These are phyloP conservation scores for Sclerotinia sclerotiorum DNA, from an alignment of 2,329 filamentous ascomycete species.

Conservation along the genomic window DNA sequence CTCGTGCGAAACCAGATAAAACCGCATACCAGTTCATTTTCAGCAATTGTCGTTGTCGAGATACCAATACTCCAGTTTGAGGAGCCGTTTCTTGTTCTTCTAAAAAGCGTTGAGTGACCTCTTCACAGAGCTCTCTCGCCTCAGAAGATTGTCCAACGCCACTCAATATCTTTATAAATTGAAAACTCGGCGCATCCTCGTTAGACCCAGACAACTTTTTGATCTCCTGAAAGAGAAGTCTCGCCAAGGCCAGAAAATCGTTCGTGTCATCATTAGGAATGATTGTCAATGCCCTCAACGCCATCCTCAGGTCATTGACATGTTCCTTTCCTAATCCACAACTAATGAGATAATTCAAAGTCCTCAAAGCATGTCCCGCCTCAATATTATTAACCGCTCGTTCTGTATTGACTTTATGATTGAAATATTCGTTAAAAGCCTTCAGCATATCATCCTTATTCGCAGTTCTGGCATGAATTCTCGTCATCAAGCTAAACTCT, in stretches of 20 bases:
- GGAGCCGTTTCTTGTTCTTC: not conserved
- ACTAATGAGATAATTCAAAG: conserved; percentile 60
- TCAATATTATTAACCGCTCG: conserved; percentile 64
- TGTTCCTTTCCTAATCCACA: conserved; percentile 25
- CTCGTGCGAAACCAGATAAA: conserved; percentile 60
- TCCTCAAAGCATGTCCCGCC: conserved; percentile 57
- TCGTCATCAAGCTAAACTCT: conserved; percentile 62
- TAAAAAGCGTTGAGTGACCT: not conserved
- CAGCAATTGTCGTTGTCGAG: conserved; percentile 31
- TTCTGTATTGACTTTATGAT: conserved; percentile 50
- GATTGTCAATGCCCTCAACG: conserved; percentile 26
- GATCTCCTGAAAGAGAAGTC: conserved; percentile 31
- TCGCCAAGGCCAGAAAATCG: conserved; percentile 30
- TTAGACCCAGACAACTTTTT: conserved; percentile 12
- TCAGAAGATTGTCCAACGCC: conserved; percentile 33
- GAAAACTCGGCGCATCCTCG: conserved; percentile 8
- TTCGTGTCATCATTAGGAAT: conserved; percentile 32
- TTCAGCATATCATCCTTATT: conserved; percentile 59
- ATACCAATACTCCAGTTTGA: too few relatives aligned
- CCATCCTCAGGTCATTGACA: conserved; percentile 27
- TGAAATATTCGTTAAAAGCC: conserved; percentile 66
- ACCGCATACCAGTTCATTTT: conserved; percentile 49
- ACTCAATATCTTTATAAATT: conserved; percentile 26
- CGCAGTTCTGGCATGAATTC: conserved; percentile 65
- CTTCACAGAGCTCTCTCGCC: conserved; percentile 31